Evolutionary conservation across 331 rosid genomes (phyloP), one percentile per base, ranked within the genome.

Genomic region (Spiraea crenata): DNA sequence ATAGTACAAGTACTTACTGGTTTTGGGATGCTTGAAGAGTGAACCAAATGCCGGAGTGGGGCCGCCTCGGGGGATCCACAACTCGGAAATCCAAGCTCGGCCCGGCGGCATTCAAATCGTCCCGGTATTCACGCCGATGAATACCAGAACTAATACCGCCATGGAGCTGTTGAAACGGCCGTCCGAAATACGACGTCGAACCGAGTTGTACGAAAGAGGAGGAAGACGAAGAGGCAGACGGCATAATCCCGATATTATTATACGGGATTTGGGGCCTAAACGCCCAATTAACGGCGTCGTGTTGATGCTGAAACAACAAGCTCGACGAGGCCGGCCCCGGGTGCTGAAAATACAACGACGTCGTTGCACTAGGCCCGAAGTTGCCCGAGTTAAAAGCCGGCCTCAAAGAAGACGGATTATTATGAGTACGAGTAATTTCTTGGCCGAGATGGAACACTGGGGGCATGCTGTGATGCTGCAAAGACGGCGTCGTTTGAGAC

Each of bases 11-110:
- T 74, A 82, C 98, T 86, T 86, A 95, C 99, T 87, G 99, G 65
- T 89, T 84, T 60, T 75, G 96, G 15, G 92, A 88, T 17, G 97
- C 99, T 88, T 86, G 96, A 7, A 95, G 86, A 85, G 74, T 89
- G 39, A 95, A 95, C 99, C 99, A 95, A 42, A 95, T 82, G 80
- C 99, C 99, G 7, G 99, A 95, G 74, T 86, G 96, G 61, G 96
- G 96, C 70, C 98, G 76, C 19, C 87, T 73, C 3, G 99, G 99
- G 85, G 97, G 98, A 77, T 86, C 88, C 44, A 89, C 89, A 9
- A 91, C 91, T 67, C 96, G 78, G 72, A 90, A 56, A 69, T 85
- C 85, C 5, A 89, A 79, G 82, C 87, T 87, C 11, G 92, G 86
- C 13, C 90, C 97, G 48, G 95, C 79, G 25, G 44, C 77, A 7